Base-by-base conservation (phyloP, 2,329 filamentous ascomycete species). In the Ophiostoma piceae region DNA sequence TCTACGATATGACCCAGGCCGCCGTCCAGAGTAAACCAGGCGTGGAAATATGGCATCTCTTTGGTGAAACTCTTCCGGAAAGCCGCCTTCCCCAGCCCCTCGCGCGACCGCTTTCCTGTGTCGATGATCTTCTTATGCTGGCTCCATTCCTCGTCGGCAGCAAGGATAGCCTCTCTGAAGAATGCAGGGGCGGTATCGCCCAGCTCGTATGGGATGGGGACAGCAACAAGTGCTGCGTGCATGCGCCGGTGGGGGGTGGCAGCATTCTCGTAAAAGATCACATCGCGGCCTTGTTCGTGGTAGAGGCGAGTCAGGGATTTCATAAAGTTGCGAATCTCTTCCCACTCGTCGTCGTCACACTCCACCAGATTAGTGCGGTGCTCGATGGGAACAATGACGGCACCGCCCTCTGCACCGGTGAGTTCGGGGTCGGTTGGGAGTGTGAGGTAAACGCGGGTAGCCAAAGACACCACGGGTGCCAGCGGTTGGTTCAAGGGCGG, bases 311-410 rank as follows among this genome's bases (percentile, higher is more conserved):
- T 97, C 26, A 99, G 84, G 71, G 88, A 91, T 82, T 99, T 99
- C 94, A 98, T 98, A 77, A 99, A 99, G 79, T 99, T 99, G 74
- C 95, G 91, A 6, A 99, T 90, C 79, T 99, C 95, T 77, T 99
- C 95, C 96, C 96, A 99, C 78, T 99, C 95, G 77, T 99, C 95
- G 76, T 99, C 94, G 79, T 98, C 94, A 79, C 95, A 99, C 79
- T 97, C 94, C n/a, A 99, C 83, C 0, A 99, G 87, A 78, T 98
- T 99, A 32, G 84, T 88, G 68, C 90, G 89, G 78, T 99, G 95
- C 74, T 93, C 87, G 29, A 95, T 88, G 6, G 95, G 95, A 2
- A 94, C 92, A 72, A 99, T 95, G 70, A 95, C 89, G 7, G 94
- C 92, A 67, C 93, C 90, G 65, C 92, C 92, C 67, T 91, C 85